Conservation (phyloP, 177 flowering plant genomes). For the Vitis hybrid region DNA sequence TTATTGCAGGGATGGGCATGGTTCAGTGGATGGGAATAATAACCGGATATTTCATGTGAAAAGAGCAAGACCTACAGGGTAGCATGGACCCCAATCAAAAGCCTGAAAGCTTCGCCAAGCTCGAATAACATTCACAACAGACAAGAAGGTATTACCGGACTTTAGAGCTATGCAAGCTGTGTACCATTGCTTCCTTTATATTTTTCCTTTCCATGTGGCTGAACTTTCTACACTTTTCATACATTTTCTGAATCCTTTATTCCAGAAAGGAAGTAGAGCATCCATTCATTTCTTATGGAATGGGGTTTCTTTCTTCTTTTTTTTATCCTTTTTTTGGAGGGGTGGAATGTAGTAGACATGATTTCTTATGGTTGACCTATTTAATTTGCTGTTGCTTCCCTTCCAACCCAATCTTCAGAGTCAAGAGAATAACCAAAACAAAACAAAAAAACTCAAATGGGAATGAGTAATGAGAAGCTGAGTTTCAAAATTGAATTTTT, state of each 20-base stretch:
- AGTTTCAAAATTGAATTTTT: neutral
- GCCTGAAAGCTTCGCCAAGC: conserved; percentile 7
- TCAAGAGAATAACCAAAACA: no score
- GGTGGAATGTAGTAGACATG: no score
- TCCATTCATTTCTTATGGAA: neutral
- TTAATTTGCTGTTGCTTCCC: no score
- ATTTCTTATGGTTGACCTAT: no score
- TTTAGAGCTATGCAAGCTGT: neutral
- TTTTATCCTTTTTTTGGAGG: neutral
- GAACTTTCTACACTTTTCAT: conserved; percentile 8
- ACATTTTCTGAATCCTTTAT: neutral
- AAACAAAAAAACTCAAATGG: neutral
- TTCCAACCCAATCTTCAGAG: neutral
- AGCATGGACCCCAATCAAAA: neutral
- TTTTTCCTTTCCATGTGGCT: conserved; percentile 8
- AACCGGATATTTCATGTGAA: no score
- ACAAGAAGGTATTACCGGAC: conserved; percentile 7
- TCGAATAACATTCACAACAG: conserved; percentile 1
- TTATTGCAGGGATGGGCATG: no score
- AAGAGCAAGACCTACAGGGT: neutral
- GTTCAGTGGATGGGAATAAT: no score
- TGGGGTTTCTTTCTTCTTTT: neutral
- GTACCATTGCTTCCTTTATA: neutral
- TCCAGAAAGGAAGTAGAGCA: neutral
- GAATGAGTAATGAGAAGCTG: neutral